Evolutionary conservation across 139 green algal genomes (phyloP), one percentile per base, ranked within the genome.

Genomic region (Limnomonas spitsbergensis): DNA sequence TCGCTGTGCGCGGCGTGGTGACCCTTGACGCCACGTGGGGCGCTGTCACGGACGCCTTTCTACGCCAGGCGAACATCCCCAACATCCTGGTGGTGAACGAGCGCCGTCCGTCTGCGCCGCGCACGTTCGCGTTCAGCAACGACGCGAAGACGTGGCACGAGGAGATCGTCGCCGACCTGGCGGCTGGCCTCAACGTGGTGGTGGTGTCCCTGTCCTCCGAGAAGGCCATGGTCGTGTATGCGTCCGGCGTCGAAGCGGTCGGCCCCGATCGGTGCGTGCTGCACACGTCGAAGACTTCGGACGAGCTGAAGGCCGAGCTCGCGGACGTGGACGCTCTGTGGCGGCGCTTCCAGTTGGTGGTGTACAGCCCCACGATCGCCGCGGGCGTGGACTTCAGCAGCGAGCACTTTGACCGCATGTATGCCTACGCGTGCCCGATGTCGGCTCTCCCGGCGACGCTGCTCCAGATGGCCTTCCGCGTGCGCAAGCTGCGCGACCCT

Each of bases 311-410:
- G 73, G 7, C 7, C 2, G 4, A 47, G 72, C 72, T 78, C 26
- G 7, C 3, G 2, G 40, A 78, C 3, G 72, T 78, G 9, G 72
- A 78, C 40, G 42, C 39, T n/a, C 40, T 68, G 24, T 78, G 72
- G 72, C 6, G 4, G 40, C 3, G n/a, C 26, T n/a, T 69, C 3
- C 72, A 42, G 37, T 31, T 78, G 7, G 72, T 78, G 2, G n/a
- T 39, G 2, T 78, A 69, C 72, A 31, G 29, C 2, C 72, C 72
- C 7, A 78, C 72, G 2, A 68, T 78, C 2, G n/a, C 39, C 29
- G 39, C 72, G 14, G 72, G 72, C 72, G 72, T 78, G 2, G 72
- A 78, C 72, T 69, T 69, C 40, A 42, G 14, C 39, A 78, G 4
- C 2, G 2, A 38, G 2, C 72, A 78, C 72, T 78, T 78, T 35